These are phyloP conservation scores for Baudoinia panamericana DNA, from an alignment of 495 filamentous ascomycete species.

Conservation along the genomic window DNA sequence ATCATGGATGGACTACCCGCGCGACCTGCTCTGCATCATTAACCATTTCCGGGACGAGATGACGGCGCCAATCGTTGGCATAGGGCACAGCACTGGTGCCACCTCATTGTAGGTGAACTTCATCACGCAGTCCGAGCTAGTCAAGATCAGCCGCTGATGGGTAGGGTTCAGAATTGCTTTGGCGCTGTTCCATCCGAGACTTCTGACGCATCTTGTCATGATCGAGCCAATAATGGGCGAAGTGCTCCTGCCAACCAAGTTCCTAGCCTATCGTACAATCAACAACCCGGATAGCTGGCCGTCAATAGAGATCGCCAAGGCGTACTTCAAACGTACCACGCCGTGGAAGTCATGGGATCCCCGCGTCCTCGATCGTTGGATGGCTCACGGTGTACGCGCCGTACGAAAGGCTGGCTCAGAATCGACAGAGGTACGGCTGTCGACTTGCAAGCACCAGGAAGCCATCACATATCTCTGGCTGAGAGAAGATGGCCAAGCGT, in stretches of 20 bases:
- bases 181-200: constrained; percentile 57
- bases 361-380: constrained; percentile 27
- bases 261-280: constrained; percentile 11
- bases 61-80: constrained; percentile 71
- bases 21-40: constrained; percentile 71
- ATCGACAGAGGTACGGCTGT: too few species aligned
- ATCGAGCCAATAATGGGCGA: constrained; percentile 65
- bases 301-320: constrained; percentile 23
- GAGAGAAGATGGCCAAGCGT: too few species aligned
- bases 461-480: too few species aligned
- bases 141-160: too few species aligned
- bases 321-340: constrained; percentile 21
- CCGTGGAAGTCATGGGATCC: constrained; percentile 31
- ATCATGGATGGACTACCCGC: constrained; percentile 79
- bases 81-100: constrained; percentile 72
- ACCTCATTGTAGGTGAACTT: too few species aligned
- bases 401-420: too few species aligned
- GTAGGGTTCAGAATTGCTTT: constrained; percentile 1
- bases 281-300: constrained; percentile 20
- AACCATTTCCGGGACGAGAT: constrained; percentile 71
- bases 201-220: constrained; percentile 60
- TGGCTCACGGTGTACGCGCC: constrained; percentile 26
- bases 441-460: too few species aligned
- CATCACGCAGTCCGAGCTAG: too few species aligned
- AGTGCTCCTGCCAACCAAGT: constrained; percentile 11